Evolutionary conservation across 805 yeast species (phyloP), one percentile per base, ranked within the genome.

Genomic region (Scheffersomyces ergatensis): DNA sequence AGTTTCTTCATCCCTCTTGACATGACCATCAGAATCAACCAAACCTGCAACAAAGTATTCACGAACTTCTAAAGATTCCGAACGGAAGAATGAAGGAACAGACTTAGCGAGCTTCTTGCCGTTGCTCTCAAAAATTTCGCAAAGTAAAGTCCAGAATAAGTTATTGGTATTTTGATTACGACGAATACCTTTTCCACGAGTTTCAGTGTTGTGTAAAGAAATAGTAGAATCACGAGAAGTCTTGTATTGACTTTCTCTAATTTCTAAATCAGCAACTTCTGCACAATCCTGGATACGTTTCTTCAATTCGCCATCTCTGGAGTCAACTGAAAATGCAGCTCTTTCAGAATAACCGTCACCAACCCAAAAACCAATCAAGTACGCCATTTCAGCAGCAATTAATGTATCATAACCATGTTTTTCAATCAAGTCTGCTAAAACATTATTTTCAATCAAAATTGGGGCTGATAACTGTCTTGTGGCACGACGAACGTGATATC

Each of bases 11-110:
- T 47, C 45, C 12, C 20, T 18, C 30, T 46, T 39, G 14, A 65
- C 66, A 25, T 48, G 42, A 15, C 75, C 75, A 43, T 62, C 58
- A 9, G 72, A 51, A 42, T 70, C 77, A 43, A 72, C 53, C 23
- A 74, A 47, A 45, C 76, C 78, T 20, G 77, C 76, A 38, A 74
- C 37, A 46, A 65, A 68, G 6, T 58, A 52, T 55, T 73, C 77
- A 40, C 78, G 63, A 23, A 70, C 67, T n/a, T 50, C 58, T 24
- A 70, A 43, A 24, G 60, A 51, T 37, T 70, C 77, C 36, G 49
- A 37, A 44, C 63, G 50, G 43, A 71, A 53, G 26, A 49, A 53
- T 4, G 40, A 26, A 21, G 77, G 76, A 39, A 72, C 20, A 15
- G 17, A 13, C 33, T 42, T 45, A 3, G 17, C 15, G 32, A 19